Evolutionary conservation across 345 rosid species (phyloP).

Genomic region (Schrenkiella parvula): DNA sequence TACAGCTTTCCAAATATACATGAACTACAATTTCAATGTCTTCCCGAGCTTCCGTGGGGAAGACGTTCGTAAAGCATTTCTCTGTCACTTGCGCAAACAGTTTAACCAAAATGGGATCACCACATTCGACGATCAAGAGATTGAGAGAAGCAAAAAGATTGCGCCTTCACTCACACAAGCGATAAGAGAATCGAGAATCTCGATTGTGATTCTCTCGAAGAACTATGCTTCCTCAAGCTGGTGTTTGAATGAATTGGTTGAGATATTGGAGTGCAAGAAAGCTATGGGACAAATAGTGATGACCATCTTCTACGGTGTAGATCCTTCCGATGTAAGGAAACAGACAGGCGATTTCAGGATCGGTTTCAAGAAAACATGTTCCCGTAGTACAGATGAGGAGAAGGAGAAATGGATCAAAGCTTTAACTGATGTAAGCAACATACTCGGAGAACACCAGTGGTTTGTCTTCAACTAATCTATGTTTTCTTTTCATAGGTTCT

Average conservation of each 20-base stretch:
- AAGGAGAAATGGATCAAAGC: not conserved
- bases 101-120: not conserved
- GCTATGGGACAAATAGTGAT: not conserved
- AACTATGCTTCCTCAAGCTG: not conserved
- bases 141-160: not conserved
- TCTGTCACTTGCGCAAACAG: not conserved
- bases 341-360: not conserved
- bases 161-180: not conserved
- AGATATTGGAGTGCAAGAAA: not conserved
- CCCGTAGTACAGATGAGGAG: not conserved
- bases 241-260: conserved; percentile 1
- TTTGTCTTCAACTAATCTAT: not conserved
- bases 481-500: not conserved
- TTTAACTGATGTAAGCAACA: not conserved
- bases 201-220: not conserved
- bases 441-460: not conserved
- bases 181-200: not conserved
- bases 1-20: too few relatives aligned
- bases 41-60: not conserved
- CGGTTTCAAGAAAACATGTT: not conserved
- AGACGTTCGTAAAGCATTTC: not conserved
- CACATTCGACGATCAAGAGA: not conserved
- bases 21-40: not conserved
- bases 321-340: not conserved
- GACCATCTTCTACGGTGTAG: not conserved